Evolutionary conservation across 352 stramenopile species (phyloP), one percentile per base, ranked within the genome.

Genomic region (Phytopythium delawarense): DNA sequence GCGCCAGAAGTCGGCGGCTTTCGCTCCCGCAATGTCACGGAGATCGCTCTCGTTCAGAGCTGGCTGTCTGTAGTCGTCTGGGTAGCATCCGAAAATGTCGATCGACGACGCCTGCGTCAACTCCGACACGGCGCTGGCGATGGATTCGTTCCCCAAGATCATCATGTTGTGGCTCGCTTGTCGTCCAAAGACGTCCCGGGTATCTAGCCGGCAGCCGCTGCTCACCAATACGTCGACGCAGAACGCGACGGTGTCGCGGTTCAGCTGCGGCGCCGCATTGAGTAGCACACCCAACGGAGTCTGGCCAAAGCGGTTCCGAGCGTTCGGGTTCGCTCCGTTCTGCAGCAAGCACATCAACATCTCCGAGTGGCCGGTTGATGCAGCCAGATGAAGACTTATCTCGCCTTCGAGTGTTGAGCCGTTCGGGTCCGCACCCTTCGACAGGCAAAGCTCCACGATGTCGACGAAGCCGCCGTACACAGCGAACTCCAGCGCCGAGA

Each of bases 371-470:
- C 70, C 65, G 15, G 71, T 52, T 32, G 71, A 39, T 4, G 82
- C 74, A 25, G 87, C 85, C 13, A 94, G 62, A 45, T 96, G 87
- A 12, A 96, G 65, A 65, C 81, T 87, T 11, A 84, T 92, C 52
- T 87, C 72, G 28, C 80, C 80, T 23, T 96, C 74, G 32, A 89
- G 64, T 1, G 76, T 92, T 15, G 65, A 37, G 6, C 72, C 34
- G 23, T 92, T 91, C n/a, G 82, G 79, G 58, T 93, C 67, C 0
- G 84, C 70, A 21, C 77, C 76, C 54, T 88, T 92, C 4, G 74
- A 86, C 1, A 94, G 70, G 35, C 84, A 79, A 21, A 96, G 40
- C 30, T 92, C 76, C 2, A 92, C 84, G 7, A 94, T 63, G 16
- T 87, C 66, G 28, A 74, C 56, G 44, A 72, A 65, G 15, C 66